Evolutionary conservation across 257 asterid genomes (phyloP), one percentile per base, ranked within the genome.

Genomic region (Penstemon newberryi): DNA sequence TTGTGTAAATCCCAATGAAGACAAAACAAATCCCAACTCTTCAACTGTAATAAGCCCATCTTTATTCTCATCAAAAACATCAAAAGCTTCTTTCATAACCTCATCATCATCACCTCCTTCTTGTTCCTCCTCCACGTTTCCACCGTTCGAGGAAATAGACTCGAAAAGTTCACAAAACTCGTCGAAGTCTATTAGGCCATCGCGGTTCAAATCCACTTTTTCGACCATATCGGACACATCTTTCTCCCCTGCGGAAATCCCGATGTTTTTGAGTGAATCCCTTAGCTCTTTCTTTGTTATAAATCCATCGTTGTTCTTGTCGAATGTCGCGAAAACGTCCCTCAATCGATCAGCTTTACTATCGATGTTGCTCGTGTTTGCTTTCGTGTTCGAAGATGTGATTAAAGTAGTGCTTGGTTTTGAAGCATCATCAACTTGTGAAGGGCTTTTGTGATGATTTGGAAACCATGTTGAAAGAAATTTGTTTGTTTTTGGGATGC

Each of bases 1-100:
- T 56, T 90, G 79, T 2, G 45, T 70, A 13, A 91, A 82, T 3
- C 97, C 97, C 66, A 91, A 13, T 0, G 91, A 85, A 8, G 90
- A 82, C 0, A 91, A 72, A 12, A 89, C 95, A 77, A 77, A 15
- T 1, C 96, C 89, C 76, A 91, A 51, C 49, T 91, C 97, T 12
- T 84, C 91, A 4, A 85, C 97, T 0, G 91, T 85, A 8, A 91
- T 86, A 43, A 81, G 9, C 42, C 97, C 96, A 73, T 91, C 95
- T 61, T 78, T 84, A 66, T 91, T 86, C 51, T 82, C 90, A 67
- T 91, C 96, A 54, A 89, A 91, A 63, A 91, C 91, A 58, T 86
- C 85, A 65, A 91, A 91, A 3, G 97, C 97, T 54, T 87, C 96
- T 65, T 66, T 85, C 73, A 91, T 61, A 66, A 77, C 86, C 5